A percentile compares a stretch with the other conserved stretches of the same genome.
Evolutionary conservation across 83 land plant species (phyloP).

Genomic region (Thuja plicata): DNA sequence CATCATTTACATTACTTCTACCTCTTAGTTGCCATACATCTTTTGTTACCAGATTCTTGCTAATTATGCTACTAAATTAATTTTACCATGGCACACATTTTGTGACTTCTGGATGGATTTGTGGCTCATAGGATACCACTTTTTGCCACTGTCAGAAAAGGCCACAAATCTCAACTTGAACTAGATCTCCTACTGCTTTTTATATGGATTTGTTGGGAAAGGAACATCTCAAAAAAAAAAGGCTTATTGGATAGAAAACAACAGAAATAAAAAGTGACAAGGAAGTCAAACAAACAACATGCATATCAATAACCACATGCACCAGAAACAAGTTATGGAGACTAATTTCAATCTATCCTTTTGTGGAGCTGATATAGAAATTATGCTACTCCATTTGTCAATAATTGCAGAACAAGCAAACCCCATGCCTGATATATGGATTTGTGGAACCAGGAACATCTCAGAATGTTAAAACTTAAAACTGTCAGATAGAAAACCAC

Average conservation of each 20-base stretch:
- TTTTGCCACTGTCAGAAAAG: neutral
- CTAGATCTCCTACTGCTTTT: neutral
- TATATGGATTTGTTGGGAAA: neutral
- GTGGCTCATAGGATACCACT: neutral
- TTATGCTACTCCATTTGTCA: too few species aligned
- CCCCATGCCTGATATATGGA: too few species aligned
- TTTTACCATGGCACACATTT: neutral
- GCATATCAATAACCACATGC: neutral
- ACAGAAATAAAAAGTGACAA: too few species aligned
- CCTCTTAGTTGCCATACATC: too few species aligned
- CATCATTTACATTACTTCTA: neutral
- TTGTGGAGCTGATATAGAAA: too few species aligned
- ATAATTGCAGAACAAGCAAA: too few species aligned
- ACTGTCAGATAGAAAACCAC: neutral
- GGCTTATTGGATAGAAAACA: neutral
- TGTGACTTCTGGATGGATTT: neutral
- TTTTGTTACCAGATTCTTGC: neutral
- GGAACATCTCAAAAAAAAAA: neutral
- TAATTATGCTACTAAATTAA: neutral
- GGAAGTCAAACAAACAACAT: neutral
- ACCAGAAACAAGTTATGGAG: neutral
- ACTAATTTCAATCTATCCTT: neutral
- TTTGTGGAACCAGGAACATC: neutral
- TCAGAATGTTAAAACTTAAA: neutral
- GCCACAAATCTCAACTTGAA: neutral